Evolutionary conservation across 208 protist genomes (phyloP).

Genomic region (Acanthamoeba healyi): DNA sequence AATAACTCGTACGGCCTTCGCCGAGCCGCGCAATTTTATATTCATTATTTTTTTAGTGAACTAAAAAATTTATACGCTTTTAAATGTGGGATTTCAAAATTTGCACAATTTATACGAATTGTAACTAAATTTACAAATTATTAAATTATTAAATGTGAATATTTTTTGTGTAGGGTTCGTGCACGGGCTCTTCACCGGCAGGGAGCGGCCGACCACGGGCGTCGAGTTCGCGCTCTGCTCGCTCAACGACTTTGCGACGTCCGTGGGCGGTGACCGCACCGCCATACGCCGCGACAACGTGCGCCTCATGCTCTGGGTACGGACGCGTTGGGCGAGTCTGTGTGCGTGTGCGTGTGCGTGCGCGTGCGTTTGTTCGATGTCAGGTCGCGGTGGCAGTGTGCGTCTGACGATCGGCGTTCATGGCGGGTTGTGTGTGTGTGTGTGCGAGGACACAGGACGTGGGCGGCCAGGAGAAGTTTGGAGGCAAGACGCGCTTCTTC

Average conservation of each 20-base stretch:
- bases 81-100: neutral
- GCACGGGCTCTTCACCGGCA: constrained; percentile 15
- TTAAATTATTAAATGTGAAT: neutral
- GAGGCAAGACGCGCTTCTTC: constrained; percentile 55
- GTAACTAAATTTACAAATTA: too few relatives aligned
- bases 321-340: neutral
- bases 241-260: neutral
- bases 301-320: constrained; percentile 41
- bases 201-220: neutral
- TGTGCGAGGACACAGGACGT: neutral
- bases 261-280: constrained; percentile 10
- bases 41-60: neutral
- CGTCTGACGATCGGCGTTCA: too few relatives aligned
- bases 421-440: too few relatives aligned
- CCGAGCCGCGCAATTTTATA: neutral
- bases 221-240: constrained; percentile 32
- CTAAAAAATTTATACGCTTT: neutral
- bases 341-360: neutral
- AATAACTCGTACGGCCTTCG: neutral
- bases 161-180: neutral
- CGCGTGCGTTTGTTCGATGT: neutral
- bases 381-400: too few relatives aligned
- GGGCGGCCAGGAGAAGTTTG: constrained; percentile 41
- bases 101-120: too few relatives aligned
- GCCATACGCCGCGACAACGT: constrained; percentile 37